Conservation (phyloP, 352 stramenopile species). For the Phytophthora kernoviae region DNA sequence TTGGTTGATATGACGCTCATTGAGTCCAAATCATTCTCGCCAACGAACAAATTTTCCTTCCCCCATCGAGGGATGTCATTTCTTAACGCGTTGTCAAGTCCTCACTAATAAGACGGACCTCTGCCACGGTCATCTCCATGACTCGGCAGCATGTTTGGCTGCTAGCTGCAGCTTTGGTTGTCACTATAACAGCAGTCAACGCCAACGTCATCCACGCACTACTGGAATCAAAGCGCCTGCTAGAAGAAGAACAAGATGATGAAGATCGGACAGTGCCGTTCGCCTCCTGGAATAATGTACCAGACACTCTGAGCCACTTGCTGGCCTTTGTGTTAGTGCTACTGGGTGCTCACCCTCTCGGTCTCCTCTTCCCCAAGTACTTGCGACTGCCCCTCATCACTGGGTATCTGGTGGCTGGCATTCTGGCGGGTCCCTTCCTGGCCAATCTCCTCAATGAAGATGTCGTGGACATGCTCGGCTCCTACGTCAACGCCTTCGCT, state of each 20-base stretch:
- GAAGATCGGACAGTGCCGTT: conserved; percentile 44
- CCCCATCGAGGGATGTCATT: not conserved
- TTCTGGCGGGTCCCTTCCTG: conserved; percentile 59
- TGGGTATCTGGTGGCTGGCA: conserved; percentile 60
- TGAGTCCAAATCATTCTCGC: not conserved
- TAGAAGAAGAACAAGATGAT: conserved; percentile 6
- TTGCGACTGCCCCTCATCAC: conserved; percentile 65
- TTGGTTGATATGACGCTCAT: not conserved
- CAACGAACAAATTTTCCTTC: not conserved
- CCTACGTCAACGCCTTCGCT: conserved; percentile 61
- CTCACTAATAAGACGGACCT: not conserved
- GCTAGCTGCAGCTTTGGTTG: conserved; percentile 3
- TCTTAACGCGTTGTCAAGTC: not conserved
- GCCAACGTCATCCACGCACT: conserved; percentile 2
- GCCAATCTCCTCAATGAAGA: conserved; percentile 50
- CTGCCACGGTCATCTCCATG: too few species aligned
- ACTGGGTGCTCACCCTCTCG: conserved; percentile 54
- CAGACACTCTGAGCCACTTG: conserved; percentile 48
- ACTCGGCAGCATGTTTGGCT: conserved; percentile 2
- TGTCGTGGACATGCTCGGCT: conserved; percentile 48
- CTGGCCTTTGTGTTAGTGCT: conserved; percentile 62
- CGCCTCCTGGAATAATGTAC: conserved; percentile 34
- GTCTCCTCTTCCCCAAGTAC: conserved; percentile 54
- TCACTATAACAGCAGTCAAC: conserved; percentile 5
- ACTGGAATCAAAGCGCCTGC: conserved; percentile 10